These are phyloP conservation scores for Phytophthora cactorum DNA, from an alignment of 352 stramenopile genomes.

Conservation along the genomic window DNA sequence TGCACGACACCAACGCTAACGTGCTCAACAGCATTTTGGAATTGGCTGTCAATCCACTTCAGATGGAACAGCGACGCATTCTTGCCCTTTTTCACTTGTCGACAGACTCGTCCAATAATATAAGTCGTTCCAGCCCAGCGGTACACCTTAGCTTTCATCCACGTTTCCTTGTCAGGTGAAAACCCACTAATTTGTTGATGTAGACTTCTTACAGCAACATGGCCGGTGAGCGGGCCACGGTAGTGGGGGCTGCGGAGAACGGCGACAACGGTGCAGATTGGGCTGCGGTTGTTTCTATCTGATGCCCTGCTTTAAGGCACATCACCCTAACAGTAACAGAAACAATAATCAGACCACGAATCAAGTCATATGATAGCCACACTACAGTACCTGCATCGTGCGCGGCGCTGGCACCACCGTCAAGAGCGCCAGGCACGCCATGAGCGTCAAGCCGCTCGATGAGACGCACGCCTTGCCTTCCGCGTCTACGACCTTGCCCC, in stretches of 20 bases:
- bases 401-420: neutral
- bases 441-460: neutral
- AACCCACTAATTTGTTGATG: neutral
- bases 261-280: too few species aligned
- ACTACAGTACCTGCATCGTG: neutral
- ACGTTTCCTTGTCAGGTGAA: neutral
- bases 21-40: conserved; percentile 7
- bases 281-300: too few species aligned
- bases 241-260: too few species aligned
- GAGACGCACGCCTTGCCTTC: neutral
- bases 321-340: too few species aligned
- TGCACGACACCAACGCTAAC: neutral
- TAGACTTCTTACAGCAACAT: neutral
- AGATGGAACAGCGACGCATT: conserved; percentile 5
- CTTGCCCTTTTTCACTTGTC: conserved; percentile 3
- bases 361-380: too few species aligned
- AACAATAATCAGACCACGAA: too few species aligned
- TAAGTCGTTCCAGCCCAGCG: neutral
- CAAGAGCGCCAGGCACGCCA: neutral
- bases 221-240: too few species aligned
- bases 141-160: conserved; percentile 14
- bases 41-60: conserved; percentile 10
- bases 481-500: neutral
- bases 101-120: conserved; percentile 13
- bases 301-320: too few species aligned